Evolutionary conservation across 2,329 filamentous ascomycete species (phyloP), one percentile per base, ranked within the genome.

Genomic region (Colletotrichum sp.): DNA sequence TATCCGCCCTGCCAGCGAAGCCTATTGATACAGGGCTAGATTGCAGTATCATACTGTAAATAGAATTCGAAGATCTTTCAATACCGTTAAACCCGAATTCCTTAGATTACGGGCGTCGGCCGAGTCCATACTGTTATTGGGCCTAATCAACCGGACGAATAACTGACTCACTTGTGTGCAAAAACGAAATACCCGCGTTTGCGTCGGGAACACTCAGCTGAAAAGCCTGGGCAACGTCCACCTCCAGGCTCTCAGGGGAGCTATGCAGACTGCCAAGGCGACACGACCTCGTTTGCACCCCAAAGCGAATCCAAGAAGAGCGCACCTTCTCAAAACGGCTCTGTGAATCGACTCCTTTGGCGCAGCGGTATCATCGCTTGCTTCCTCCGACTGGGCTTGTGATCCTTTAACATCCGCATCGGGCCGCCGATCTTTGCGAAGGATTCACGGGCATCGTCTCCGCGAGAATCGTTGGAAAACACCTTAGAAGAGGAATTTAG

Each of bases 401-500:
- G 0, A 49, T 52, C 44, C 44, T 22, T 52, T 2, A 52, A 3
- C 4, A 13, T 52, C 44, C 44, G 11, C 4, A 52, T 22, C 44
- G 44, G 44, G 44, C 6, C 44, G n/a, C 44, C 11, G n/a, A 52
- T 52, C 0, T 0, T 22, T 1, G n/a, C 2, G 44, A 22, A 52
- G 44, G 44, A 52, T 22, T 8, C 11, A 52, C 44, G 44, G n/a
- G n/a, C 44, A 52, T 52, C 11, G 2, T 5, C 44, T 22, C n/a
- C 44, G n/a, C 19, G 3, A 3, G 11, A 2, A 49, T 4, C 2
- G 1, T 22, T 1, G 0, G 6, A 11, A 52, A 22, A 12, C 3
- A 9, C n/a, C 39, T 49, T 49, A 2, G 9, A 1, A 5, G 6
- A 13, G 44, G 11, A 52, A 52, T 0, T 13, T 13, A 0, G 11